Evolutionary conservation across 257 asterid species (phyloP), one percentile per base, ranked within the genome.

Genomic region (Nicotiana sylvestris): DNA sequence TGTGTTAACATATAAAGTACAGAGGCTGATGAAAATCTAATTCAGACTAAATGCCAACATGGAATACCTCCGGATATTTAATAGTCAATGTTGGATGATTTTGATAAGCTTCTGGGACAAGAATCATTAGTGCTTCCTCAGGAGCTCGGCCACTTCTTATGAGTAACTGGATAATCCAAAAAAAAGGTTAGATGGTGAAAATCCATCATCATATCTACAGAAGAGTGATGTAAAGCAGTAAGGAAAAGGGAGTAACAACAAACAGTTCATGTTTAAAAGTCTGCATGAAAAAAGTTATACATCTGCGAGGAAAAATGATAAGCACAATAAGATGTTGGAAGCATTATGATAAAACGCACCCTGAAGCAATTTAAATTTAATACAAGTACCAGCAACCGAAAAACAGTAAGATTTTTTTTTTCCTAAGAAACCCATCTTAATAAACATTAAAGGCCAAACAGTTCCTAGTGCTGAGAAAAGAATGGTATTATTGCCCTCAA

Each of bases 41-140:
- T 81, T 6, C 18, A 76, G 43, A 82, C 51, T 7, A 49, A 81
- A 76, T 62, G 81, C 66, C 70, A 60, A 85, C 69, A n/a, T 46
- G 76, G 18, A 81, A 76, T 88, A 96, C 99, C 99, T 96, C 99
- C 2, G 98, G 98, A 88, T 96, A 96, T 88, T 96, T 96, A 87
- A 94, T 92, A 68, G 74, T 33, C 78, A 96, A 82, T 35, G 99
- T 96, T 35, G 99, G 99, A 82, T 96, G 99, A 74, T 94, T 94
- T 80, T 96, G 95, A 92, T 96, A 94, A 51, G 97, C 99, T 93
- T 96, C 98, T 27, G 99, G 99, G 82, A 96, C 98, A 58, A 96
- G 98, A 86, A 96, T 93, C 99, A 96, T 94, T 86, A 96, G 87
- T 77, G 99, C 92, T 90, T 94, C 99, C 91, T 93, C 98, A 1